Percentiles rank a stretch among this genome's conserved stretches.
These are phyloP conservation scores for Fusarium sp. DNA, from an alignment of 2,329 filamentous ascomycete genomes.

Conservation along the genomic window DNA sequence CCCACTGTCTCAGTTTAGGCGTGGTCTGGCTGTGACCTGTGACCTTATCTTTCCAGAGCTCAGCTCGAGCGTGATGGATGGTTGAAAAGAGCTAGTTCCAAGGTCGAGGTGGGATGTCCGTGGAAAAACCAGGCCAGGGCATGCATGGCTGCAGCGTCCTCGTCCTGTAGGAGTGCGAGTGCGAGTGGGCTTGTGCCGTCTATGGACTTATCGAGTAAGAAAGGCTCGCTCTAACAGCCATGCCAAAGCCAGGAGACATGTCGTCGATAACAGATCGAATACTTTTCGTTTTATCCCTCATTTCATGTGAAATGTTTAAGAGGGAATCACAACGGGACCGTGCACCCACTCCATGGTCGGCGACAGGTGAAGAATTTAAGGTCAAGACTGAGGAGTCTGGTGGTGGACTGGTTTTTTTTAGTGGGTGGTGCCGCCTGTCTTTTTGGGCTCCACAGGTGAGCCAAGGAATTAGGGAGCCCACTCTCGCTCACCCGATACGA, in stretches of 20 bases:
- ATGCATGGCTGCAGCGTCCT: conserved; percentile 38
- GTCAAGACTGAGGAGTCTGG: conserved; percentile 34
- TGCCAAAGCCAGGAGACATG: neutral
- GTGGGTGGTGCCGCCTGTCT: conserved; percentile 39
- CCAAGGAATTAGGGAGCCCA: conserved; percentile 16
- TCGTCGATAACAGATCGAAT: conserved; percentile 15
- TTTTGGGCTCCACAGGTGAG: conserved; percentile 29
- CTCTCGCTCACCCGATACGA: conserved; percentile 3
- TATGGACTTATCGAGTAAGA: neutral
- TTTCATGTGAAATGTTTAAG: conserved; percentile 28
- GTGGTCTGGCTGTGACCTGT: neutral
- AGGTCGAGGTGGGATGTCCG: conserved; percentile 37
- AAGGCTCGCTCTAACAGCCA: conserved; percentile 1
- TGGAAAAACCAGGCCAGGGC: conserved; percentile 24
- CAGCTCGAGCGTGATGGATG: conserved; percentile 29
- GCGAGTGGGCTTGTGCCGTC: conserved; percentile 29
- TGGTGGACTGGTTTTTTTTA: conserved; percentile 45
- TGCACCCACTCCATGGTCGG: conserved; percentile 19
- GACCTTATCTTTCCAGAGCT: conserved; percentile 7
- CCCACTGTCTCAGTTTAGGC: conserved; percentile 16
- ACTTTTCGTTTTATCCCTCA: conserved; percentile 30
- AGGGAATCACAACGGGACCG: conserved; percentile 28
- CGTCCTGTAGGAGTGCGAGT: conserved; percentile 9
- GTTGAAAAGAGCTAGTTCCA: conserved; percentile 33
- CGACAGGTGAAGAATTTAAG: conserved; percentile 32